Base-by-base conservation (phyloP, 495 filamentous ascomycete species). In the Bathelium albidoporum region DNA sequence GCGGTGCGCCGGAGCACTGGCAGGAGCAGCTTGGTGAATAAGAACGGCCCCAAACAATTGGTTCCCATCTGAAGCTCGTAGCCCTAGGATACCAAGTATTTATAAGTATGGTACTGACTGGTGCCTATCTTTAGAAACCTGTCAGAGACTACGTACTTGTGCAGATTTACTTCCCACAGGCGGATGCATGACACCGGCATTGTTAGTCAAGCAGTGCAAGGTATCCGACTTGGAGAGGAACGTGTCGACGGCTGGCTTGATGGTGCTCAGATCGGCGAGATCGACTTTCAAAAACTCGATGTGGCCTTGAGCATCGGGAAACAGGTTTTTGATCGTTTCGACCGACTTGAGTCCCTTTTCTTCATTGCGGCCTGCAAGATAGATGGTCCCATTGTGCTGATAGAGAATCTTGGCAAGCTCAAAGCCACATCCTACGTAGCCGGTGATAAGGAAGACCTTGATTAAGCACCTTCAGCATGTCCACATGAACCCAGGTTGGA, bases 121-220 rank as follows among this genome's bases (percentile, higher is more conserved):
- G n/a, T n/a, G n/a, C n/a, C n/a, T n/a, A n/a, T n/a, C n/a, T n/a
- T n/a, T n/a, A n/a, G n/a, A n/a, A n/a, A n/a, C n/a, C n/a, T n/a
- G n/a, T n/a, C n/a, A n/a, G n/a, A n/a, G n/a, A 16, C 36, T 20
- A 3, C 34, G 24, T 49, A 62, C 64, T 64, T 73, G 71, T 0
- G 65, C 62, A 24, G 72, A 70, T 26, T 68, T 72, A 28, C 59
- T 71, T 22, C 73, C 80, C 1, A 18, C 34, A 1, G 79, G 78
- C 1, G 76, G 73, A 14, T 64, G 59, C 73, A 77, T 77, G 43
- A 84, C 73, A 26, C 74, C 81, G 11, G 81, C 81, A 69, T 83
- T 84, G 63, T 81, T 77, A 29, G 72, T 68, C 22, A 84, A 71
- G 55, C 80, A 75, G 72, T 84, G 75, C 31, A 84, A 73, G 3